A percentile compares a stretch with the other conserved stretches of the same genome.
Conservation (phyloP, 2,329 filamentous ascomycete genomes). For the Davidsoniella virescens region DNA sequence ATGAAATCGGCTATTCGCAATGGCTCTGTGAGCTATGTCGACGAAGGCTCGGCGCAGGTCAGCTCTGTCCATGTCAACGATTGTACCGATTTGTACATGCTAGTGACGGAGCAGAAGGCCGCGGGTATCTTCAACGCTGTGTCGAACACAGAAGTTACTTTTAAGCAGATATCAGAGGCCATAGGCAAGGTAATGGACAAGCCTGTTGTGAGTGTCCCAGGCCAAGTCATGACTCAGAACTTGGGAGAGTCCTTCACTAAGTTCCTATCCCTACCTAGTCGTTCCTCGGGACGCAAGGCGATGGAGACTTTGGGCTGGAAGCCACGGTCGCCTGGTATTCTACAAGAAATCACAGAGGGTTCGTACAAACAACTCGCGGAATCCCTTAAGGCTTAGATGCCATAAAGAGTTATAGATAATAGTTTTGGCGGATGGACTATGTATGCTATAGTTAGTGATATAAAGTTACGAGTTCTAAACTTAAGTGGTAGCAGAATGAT, state of each 20-base stretch:
- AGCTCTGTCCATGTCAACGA: constrained; percentile 27
- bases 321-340: constrained; percentile 19
- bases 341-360: constrained; percentile 21
- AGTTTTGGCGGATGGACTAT: neutral
- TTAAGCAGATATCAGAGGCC: constrained; percentile 18
- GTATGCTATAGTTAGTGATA: neutral
- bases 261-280: constrained; percentile 22
- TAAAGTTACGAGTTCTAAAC: no score
- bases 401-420: no score
- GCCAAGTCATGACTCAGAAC: constrained; percentile 16
- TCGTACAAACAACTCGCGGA: constrained; percentile 17
- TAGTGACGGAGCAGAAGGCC: constrained; percentile 21
- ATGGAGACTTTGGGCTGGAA: constrained; percentile 24
- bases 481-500: no score
- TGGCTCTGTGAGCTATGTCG: constrained; percentile 19
- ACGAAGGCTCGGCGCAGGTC: constrained; percentile 18
- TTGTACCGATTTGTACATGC: constrained; percentile 25
- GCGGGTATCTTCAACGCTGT: constrained; percentile 23
- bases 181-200: constrained; percentile 16
- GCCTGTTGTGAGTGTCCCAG: constrained; percentile 15
- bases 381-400: constrained; percentile 8
- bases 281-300: constrained; percentile 23
- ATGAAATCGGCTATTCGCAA: constrained; percentile 18
- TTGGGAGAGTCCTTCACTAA: constrained; percentile 20
- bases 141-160: constrained; percentile 19